phyloP scores from a whole-genome alignment of 805 yeast species.

The Candida nemodendra region DNA sequence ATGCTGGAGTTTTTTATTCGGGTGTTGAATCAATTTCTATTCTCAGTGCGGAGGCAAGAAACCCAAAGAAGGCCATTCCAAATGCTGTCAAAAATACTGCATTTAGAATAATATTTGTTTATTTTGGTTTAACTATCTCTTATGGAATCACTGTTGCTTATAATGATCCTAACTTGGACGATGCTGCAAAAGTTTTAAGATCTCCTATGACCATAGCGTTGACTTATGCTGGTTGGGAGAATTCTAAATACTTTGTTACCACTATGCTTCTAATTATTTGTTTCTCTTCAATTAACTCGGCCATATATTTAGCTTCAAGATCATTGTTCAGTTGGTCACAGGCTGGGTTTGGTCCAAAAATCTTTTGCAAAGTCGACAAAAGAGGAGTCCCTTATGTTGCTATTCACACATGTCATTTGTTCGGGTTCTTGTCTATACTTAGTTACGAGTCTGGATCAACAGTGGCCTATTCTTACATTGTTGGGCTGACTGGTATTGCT shows the following conservation, averaged over 20 bases:
- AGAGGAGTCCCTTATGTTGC: slow-evolving; percentile 62
- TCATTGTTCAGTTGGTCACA: slow-evolving; percentile 60
- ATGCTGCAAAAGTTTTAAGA: slow-evolving; percentile 34
- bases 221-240: slow-evolving; percentile 43
- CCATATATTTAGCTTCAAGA: slow-evolving; percentile 64
- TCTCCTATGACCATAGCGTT: slow-evolving; percentile 46
- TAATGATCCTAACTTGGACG: slow-evolving; percentile 43
- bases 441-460: slow-evolving; percentile 56
- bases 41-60: slow-evolving; percentile 55
- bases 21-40: slow-evolving; percentile 59
- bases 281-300: slow-evolving; percentile 67
- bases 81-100: slow-evolving; percentile 53
- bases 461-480: slow-evolving; percentile 54
- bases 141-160: slow-evolving; percentile 58
- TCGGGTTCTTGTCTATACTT: slow-evolving; percentile 56
- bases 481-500: slow-evolving; percentile 59
- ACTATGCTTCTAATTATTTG: slow-evolving; percentile 53
- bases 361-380: slow-evolving; percentile 48
- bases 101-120: slow-evolving; percentile 51
- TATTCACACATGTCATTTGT: slow-evolving; percentile 49
- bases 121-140: slow-evolving; percentile 50
- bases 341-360: slow-evolving; percentile 57
- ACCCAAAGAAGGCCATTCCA: slow-evolving; percentile 54
- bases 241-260: slow-evolving; percentile 39
- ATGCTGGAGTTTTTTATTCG: slow-evolving; percentile 58